A percentile compares a stretch with the other conserved stretches of the same genome.
phyloP scores from a whole-genome alignment of 768 basidiomycete species.

The Boletus sensibilis region DNA sequence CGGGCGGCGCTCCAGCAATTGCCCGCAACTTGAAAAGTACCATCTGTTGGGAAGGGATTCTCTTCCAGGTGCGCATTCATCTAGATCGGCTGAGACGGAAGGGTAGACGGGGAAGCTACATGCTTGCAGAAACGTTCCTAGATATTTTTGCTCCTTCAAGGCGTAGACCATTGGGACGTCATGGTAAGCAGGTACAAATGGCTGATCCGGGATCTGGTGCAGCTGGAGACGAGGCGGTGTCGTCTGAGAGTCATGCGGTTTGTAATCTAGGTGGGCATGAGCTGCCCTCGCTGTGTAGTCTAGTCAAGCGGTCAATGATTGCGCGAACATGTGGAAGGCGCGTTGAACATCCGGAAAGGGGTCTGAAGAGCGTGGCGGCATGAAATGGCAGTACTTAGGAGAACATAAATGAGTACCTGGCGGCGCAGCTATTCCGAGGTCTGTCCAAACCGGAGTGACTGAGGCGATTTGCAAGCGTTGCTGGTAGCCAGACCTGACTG shows the following conservation, averaged over 20 bases:
- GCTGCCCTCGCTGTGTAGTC: slow-evolving; percentile 25
- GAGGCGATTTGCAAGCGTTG: slow-evolving; percentile 3
- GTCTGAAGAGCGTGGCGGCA: slow-evolving; percentile 25
- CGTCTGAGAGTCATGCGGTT: slow-evolving; percentile 17
- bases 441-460: slow-evolving; percentile 1
- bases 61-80: neutral
- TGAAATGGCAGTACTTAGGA: slow-evolving; percentile 19
- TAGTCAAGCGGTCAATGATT: slow-evolving; percentile 26
- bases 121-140: slow-evolving; percentile 4
- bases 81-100: neutral
- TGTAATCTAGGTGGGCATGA: slow-evolving; percentile 24
- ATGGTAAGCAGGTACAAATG: slow-evolving; percentile 2
- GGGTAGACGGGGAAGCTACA: neutral
- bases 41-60: neutral
- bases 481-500: neutral
- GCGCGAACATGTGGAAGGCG: slow-evolving; percentile 35
- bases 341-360: slow-evolving; percentile 31
- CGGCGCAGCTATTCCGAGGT: slow-evolving; percentile 10
- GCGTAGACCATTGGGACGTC: slow-evolving; percentile 2
- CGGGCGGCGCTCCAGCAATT: slow-evolving; percentile 19
- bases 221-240: slow-evolving; percentile 18
- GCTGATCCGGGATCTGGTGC: slow-evolving; percentile 9
- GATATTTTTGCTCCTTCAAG: neutral
- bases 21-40: slow-evolving; percentile 11
- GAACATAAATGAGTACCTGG: slow-evolving; percentile 9